Percentiles rank a stretch among this genome's conserved stretches.
phyloP scores from a whole-genome alignment of 2,329 filamentous ascomycete genomes.

The Penicillium sclerotigenum region DNA sequence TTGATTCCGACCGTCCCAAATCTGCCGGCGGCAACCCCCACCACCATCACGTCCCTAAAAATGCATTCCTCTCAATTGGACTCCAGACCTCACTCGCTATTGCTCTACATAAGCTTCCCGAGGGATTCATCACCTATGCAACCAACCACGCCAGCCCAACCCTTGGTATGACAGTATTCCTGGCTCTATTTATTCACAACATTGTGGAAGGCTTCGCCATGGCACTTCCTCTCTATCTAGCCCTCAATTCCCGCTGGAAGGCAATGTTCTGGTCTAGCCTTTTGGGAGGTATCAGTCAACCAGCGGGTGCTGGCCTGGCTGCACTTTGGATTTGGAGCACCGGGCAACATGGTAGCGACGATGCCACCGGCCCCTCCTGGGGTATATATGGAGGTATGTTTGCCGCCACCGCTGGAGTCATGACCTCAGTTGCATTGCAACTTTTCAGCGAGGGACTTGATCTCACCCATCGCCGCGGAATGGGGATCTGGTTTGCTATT shows the following conservation, averaged over 20 bases:
- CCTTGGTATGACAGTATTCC: conserved; percentile 86
- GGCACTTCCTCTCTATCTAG: conserved; percentile 88
- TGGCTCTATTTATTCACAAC: conserved; percentile 96
- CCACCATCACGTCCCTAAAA: conserved; percentile 92
- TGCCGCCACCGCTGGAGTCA: conserved; percentile 85
- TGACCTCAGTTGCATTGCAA: conserved; percentile 88
- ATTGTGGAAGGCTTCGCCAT: conserved; percentile 96
- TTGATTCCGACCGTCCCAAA: conserved; percentile 8
- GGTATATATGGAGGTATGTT: conserved; percentile 65
- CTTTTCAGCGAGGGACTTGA: conserved; percentile 83
- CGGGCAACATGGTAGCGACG: conserved; percentile 44
- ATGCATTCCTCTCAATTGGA: conserved; percentile 91
- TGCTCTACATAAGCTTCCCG: conserved; percentile 91
- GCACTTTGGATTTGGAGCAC: conserved; percentile 81
- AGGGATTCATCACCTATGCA: conserved; percentile 83
- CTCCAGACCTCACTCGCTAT: conserved; percentile 94
- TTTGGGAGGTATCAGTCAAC: conserved; percentile 82
- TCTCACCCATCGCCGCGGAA: conserved; percentile 55
- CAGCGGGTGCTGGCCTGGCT: conserved; percentile 77
- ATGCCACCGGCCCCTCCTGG: conserved; percentile 47
- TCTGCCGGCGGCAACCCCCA: conserved; percentile 51
- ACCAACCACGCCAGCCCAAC: conserved; percentile 93
- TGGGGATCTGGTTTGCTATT: conserved; percentile 41
- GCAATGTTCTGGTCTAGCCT: conserved; percentile 83
- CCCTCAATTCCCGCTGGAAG: conserved; percentile 71